Conservation (phyloP, 2,329 filamentous ascomycete species). For the Nemania abortiva region DNA sequence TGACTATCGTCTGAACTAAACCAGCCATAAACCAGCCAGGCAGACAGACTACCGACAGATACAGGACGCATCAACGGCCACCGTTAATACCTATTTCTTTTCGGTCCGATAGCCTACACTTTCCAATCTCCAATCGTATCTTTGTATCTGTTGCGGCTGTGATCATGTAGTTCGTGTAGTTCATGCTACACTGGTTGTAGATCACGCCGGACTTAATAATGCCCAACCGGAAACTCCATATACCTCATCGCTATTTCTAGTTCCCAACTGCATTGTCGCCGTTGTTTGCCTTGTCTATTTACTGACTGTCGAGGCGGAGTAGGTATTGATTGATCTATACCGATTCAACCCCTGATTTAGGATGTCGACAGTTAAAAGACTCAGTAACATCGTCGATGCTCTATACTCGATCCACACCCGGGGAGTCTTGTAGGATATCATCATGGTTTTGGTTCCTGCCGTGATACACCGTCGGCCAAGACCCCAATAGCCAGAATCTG, state of each 20-base stretch:
- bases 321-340: constrained; percentile 25
- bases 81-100: constrained; percentile 15
- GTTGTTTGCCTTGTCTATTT: constrained; percentile 11
- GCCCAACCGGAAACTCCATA: constrained; percentile 17
- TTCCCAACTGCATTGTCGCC: constrained; percentile 1
- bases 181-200: constrained; percentile 10
- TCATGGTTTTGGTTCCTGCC: constrained; percentile 17
- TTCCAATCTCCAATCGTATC: constrained; percentile 15
- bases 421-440: constrained; percentile 16
- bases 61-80: not conserved
- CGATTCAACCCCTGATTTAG: constrained; percentile 11
- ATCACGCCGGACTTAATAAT: constrained; percentile 10
- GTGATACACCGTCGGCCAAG: constrained; percentile 31
- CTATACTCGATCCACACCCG: constrained; percentile 29
- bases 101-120: constrained; percentile 32
- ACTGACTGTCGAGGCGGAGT: constrained; percentile 27
- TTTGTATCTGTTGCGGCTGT: constrained; percentile 21
- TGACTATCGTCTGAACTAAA: constrained; percentile 23
- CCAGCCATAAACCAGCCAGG: constrained; percentile 2
- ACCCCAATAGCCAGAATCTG: constrained; percentile 23
- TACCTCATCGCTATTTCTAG: constrained; percentile 21
- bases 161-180: constrained; percentile 9
- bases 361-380: constrained; percentile 11
- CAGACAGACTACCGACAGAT: constrained; percentile 3
- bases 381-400: constrained; percentile 8